Base-by-base conservation (phyloP, 352 stramenopile species). In the Globisporangium canariense region DNA sequence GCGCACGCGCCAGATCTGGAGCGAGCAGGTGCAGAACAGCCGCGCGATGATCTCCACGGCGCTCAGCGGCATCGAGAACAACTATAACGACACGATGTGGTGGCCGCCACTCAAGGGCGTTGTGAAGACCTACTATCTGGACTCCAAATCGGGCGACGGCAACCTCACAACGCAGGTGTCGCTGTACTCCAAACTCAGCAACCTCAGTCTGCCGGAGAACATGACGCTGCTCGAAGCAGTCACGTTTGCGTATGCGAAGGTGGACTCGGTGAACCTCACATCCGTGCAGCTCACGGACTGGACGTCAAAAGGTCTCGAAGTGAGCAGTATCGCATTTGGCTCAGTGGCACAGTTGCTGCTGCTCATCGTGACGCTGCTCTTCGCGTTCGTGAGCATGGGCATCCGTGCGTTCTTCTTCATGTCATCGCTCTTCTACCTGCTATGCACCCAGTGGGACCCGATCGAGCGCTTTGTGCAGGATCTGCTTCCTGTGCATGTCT, bases 31-130 rank as follows among this genome's bases (percentile, higher is more conserved):
- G 30, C 74, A 89, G 43, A 92, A 90, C 62, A 90, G 85, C 25
- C 85, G 86, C 16, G 75, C 79, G 10, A 94, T 94, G 86, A 82
- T 96, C 13, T 88, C 83, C 3, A 78, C 89, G 18, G 87, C 83
- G 9, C 69, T 96, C 22, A 86, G 76, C 40, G 78, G 84, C 20
- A 74, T 96, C n/a, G 87, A 96, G 65, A 70, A 90, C 65, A 90
- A 91, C 40, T 96, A 93, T 70, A 96, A 94, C 58, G 80, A 93
- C 49, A 96, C 87, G 13, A 93, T 96, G 81, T 96, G 87, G 87
- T 96, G 86, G 84, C 85, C 81, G 52, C 85, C 87, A 16, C 65
- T 96, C 30, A 94, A 94, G 66, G 78, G 79, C 47, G 62, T 96
- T 30, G 80, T 94, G 32, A 89, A 90, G 65, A 89, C 84, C 57